A percentile compares a stretch with the other conserved stretches of the same genome.
These are phyloP conservation scores for Effrenium voratum DNA, from an alignment of 73 alveolate species.

Conservation along the genomic window DNA sequence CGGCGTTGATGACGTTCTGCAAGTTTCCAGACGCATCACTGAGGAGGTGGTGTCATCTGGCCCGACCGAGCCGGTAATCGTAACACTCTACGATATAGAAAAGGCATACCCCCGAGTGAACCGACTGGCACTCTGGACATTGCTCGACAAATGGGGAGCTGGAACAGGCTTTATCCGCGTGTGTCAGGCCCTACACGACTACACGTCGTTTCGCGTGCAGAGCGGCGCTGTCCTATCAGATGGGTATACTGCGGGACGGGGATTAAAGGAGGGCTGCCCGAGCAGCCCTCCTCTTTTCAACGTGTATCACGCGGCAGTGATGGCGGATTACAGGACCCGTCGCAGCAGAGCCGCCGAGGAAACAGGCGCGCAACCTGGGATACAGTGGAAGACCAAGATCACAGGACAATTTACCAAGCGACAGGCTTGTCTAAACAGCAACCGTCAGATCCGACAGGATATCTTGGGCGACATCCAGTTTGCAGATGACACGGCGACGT, in stretches of 20 bases:
- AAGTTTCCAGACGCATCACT: slow-evolving; percentile 3
- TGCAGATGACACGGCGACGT: slow-evolving; percentile 29
- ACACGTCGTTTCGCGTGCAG: slow-evolving; percentile 9
- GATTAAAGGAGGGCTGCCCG: slow-evolving; percentile 66
- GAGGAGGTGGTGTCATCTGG: neutral
- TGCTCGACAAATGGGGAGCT: neutral
- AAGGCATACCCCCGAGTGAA: slow-evolving; percentile 52
- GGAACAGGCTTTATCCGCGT: neutral
- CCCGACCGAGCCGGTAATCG: neutral
- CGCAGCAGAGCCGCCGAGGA: neutral
- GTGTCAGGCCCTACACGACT: neutral
- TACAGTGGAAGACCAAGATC: neutral
- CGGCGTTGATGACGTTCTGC: slow-evolving; percentile 22
- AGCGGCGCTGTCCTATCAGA: neutral
- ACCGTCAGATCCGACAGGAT: neutral
- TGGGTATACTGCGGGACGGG: slow-evolving; percentile 19
- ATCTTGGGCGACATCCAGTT: slow-evolving; percentile 21
- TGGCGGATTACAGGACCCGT: slow-evolving; percentile 4
- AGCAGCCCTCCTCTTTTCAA: neutral
- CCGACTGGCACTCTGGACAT: slow-evolving; percentile 34
- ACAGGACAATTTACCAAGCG: neutral
- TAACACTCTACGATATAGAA: slow-evolving; percentile 17
- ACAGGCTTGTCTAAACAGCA: neutral
- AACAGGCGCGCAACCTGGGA: neutral
- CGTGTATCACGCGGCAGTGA: slow-evolving; percentile 37